Evolutionary conservation across 2,329 filamentous ascomycete species (phyloP).

Genomic region (Phaeosphaeria sp.): DNA sequence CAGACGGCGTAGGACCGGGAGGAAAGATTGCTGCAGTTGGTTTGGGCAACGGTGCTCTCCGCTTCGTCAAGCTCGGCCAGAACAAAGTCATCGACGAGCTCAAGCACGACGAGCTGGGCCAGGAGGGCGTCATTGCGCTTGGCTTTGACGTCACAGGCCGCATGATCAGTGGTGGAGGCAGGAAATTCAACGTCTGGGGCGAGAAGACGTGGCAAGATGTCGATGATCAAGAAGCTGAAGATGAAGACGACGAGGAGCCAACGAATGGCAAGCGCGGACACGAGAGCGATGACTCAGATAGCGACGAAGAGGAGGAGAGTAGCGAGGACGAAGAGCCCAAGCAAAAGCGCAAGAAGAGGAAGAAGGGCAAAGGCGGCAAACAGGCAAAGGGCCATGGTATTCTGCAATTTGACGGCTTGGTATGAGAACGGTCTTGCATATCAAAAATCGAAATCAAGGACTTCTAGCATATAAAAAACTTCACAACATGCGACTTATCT

Average conservation of each 20-base stretch:
- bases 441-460: too few species aligned
- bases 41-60: constrained; percentile 78
- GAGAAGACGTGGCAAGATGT: constrained; percentile 66
- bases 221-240: constrained; percentile 58
- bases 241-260: constrained; percentile 54
- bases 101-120: constrained; percentile 76
- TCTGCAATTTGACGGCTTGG: constrained; percentile 45
- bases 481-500: too few species aligned
- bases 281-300: constrained; percentile 53
- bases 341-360: constrained; percentile 54
- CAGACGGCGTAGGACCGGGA: constrained; percentile 69
- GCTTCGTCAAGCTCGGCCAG: constrained; percentile 75
- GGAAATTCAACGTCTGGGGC: constrained; percentile 87
- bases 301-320: constrained; percentile 54
- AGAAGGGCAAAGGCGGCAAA: constrained; percentile 47
- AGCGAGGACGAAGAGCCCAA: constrained; percentile 55
- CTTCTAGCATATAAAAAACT: too few species aligned
- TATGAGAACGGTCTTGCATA: too few species aligned
- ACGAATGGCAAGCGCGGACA: constrained; percentile 35
- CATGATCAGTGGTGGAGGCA: constrained; percentile 88
- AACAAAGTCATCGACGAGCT: constrained; percentile 75
- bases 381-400: constrained; percentile 43
- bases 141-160: constrained; percentile 85
- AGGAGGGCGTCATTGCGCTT: constrained; percentile 80
- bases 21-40: constrained; percentile 81